A percentile compares a stretch with the other conserved stretches of the same genome.
Conservation (phyloP, 2,329 filamentous ascomycete species). For the Xylariaceae sp. region DNA sequence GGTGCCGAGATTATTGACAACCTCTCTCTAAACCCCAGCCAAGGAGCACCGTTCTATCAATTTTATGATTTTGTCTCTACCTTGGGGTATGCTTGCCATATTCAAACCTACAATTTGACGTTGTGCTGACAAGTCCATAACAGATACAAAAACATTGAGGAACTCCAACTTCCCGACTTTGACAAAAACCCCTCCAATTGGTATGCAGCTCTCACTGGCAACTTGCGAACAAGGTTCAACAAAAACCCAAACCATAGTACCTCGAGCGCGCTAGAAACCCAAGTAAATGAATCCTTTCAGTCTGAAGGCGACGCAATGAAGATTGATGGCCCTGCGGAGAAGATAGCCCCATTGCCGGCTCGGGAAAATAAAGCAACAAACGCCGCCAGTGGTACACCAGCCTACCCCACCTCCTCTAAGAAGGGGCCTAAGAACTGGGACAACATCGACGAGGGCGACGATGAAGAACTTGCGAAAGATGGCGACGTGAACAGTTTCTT, state of each 20-base stretch:
- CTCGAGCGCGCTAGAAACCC: constrained; percentile 5
- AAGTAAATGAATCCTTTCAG: constrained; percentile 9
- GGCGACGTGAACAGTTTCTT: constrained; percentile 82
- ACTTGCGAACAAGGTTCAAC: constrained; percentile 34
- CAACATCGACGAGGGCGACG: constrained; percentile 62
- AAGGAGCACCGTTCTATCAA: constrained; percentile 23
- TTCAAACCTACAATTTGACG: neutral
- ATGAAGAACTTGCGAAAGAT: constrained; percentile 63
- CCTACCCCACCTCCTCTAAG: constrained; percentile 87
- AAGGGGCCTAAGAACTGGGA: constrained; percentile 93
- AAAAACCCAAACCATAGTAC: neutral
- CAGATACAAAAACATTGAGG: constrained; percentile 30
- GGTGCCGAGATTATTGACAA: constrained; percentile 50
- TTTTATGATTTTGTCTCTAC: constrained; percentile 31
- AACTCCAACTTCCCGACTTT: constrained; percentile 30
- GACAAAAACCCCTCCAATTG: constrained; percentile 27
- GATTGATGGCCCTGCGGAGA: constrained; percentile 18
- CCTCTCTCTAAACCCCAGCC: constrained; percentile 26
- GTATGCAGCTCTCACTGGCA: constrained; percentile 33
- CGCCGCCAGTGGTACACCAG: constrained; percentile 47
- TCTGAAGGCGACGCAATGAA: constrained; percentile 9
- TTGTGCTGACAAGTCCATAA: constrained; percentile 16
- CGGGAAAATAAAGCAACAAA: constrained; percentile 16
- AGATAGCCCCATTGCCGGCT: constrained; percentile 13
- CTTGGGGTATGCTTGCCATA: constrained; percentile 31